These are phyloP conservation scores for Ogataea trehalophila DNA, from an alignment of 805 yeast genomes.

Conservation along the genomic window DNA sequence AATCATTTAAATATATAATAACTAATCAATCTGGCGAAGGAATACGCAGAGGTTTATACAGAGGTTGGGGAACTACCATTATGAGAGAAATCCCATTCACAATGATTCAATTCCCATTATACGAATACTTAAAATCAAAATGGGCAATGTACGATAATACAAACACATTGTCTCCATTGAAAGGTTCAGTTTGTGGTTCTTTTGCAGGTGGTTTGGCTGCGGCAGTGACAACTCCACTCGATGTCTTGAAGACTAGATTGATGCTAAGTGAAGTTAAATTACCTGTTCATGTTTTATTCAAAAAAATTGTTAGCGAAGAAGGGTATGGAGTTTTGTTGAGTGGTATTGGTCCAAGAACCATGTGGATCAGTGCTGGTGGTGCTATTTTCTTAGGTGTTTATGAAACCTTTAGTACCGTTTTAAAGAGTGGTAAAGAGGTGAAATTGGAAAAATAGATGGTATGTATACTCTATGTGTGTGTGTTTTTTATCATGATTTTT, in stretches of 20 bases:
- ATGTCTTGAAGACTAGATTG: slow-evolving; percentile 74
- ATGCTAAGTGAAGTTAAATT: slow-evolving; percentile 63
- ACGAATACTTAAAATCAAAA: slow-evolving; percentile 69
- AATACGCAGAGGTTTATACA: slow-evolving; percentile 66
- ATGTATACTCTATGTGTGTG: no score
- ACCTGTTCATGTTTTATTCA: slow-evolving; percentile 43
- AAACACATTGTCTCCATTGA: slow-evolving; percentile 50
- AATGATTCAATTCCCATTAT: slow-evolving; percentile 89
- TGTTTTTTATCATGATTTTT: no score
- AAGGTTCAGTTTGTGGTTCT: slow-evolving; percentile 83
- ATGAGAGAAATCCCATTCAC: slow-evolving; percentile 97
- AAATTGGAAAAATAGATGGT: no score
- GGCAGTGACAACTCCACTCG: slow-evolving; percentile 75
- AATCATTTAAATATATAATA: slow-evolving; percentile 60
- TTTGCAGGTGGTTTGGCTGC: slow-evolving; percentile 82
- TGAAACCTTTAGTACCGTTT: slow-evolving; percentile 52
- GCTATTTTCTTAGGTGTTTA: slow-evolving; percentile 95
- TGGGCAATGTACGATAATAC: slow-evolving; percentile 44
- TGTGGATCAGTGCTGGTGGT: slow-evolving; percentile 99
- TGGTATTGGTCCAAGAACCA: slow-evolving; percentile 92
- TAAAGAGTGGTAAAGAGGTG: slow-evolving; percentile 1
- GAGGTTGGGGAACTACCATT: slow-evolving; percentile 92
- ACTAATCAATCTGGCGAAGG: slow-evolving; percentile 75
- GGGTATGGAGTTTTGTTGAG: slow-evolving; percentile 67
- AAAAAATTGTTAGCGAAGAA: slow-evolving; percentile 58